phyloP scores from a whole-genome alignment of 2,329 filamentous ascomycete genomes.

The Clarireedia homoeocarpa region DNA sequence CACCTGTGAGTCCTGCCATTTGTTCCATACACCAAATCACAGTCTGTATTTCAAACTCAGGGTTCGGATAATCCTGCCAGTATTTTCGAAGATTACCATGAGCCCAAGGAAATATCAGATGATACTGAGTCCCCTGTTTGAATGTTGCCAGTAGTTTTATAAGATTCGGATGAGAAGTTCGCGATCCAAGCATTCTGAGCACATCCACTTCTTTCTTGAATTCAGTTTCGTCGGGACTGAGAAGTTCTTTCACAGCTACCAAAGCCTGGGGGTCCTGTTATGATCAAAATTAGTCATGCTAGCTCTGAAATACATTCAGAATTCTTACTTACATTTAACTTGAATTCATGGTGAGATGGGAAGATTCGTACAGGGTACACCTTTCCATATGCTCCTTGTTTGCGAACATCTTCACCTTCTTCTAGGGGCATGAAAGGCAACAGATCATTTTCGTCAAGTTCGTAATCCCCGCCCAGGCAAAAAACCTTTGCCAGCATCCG shows the following conservation, averaged over 20 bases:
- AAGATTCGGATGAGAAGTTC: constrained; percentile 18
- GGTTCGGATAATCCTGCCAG: constrained; percentile 18
- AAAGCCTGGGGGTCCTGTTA: constrained; percentile 12
- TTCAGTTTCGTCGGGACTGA: constrained; percentile 10
- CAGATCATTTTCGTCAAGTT: constrained; percentile 10
- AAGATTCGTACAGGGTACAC: constrained; percentile 18
- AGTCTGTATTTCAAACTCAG: constrained; percentile 11
- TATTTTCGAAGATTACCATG: constrained; percentile 22
- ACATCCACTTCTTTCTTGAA: constrained; percentile 15
- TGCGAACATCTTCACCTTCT: background rate
- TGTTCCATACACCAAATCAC: constrained; percentile 26
- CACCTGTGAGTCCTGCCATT: constrained; percentile 25
- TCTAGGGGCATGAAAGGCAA: constrained; percentile 16
- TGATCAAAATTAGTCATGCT: background rate
- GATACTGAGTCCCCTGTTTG: constrained; percentile 14
- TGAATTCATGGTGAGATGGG: constrained; percentile 20
- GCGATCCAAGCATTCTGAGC: constrained; percentile 9
- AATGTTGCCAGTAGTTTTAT: constrained; percentile 28
- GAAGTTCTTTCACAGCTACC: constrained; percentile 16
- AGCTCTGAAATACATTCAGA: no score
- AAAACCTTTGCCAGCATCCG: constrained; percentile 18
- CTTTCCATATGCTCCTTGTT: constrained; percentile 18
- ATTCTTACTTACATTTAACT: background rate
- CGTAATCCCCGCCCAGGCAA: constrained; percentile 3
- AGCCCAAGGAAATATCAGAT: constrained; percentile 28